Base-by-base conservation (phyloP, 192 early-diverging fungal genomes). In the Geranomyces variabilis region DNA sequence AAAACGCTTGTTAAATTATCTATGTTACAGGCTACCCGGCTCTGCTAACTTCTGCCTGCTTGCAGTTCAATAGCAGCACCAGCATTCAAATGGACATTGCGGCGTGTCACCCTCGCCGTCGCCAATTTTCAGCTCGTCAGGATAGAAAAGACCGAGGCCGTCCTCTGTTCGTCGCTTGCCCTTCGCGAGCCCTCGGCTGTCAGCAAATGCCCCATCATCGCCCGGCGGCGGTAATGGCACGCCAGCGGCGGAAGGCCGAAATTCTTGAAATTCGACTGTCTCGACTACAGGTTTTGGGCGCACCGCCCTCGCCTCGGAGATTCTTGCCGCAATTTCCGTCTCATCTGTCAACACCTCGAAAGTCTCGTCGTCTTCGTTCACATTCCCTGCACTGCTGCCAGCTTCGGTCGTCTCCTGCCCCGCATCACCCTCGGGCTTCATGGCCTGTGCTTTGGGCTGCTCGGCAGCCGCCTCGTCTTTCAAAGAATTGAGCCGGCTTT, bases 21-120 rank as follows among this genome's bases (percentile, higher is more conserved):
- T n/a, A n/a, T n/a, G n/a, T n/a, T n/a, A n/a, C n/a, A n/a, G n/a
- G n/a, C n/a, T n/a, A n/a, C n/a, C n/a, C n/a, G n/a, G n/a, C n/a
- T n/a, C n/a, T n/a, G n/a, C n/a, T n/a, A n/a, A n/a, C n/a, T n/a
- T n/a, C 36, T 41, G 36, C 36, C 36, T 41, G 10, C 36, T 41
- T 3, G 10, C 10, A 10, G 3, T 41, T 64, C 63, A 72, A 26
- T 53, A 72, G 62, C 70, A 72, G 61, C 70, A 72, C 70, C 70
- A 72, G 59, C 70, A 72, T 12, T 72, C 60, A 28, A 72, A 72
- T 0, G 70, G 70, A 64, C 70, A 72, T 53, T 72, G 61, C 10
- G 70, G 70, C 8, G 70, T 72, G 36, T 72, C 70, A 61, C 69
- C 69, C n/a, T 31, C 62, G 28, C 70, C 70, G 21, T 72, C 64